Evolutionary conservation across 805 yeast species (phyloP).

Genomic region (Saitoella complicata): DNA sequence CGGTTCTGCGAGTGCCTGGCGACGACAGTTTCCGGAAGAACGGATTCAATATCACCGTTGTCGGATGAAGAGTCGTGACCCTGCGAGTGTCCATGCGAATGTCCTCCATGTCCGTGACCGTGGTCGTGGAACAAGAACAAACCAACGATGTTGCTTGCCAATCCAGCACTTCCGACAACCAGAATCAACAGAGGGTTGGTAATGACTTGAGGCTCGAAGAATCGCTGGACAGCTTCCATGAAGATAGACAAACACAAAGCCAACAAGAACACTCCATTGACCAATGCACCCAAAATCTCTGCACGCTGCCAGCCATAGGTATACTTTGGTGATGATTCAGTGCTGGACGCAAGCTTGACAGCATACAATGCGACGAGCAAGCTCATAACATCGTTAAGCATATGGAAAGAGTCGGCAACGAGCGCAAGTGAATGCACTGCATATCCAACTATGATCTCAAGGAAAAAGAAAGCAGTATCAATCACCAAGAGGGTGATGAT

Average conservation of each 20-base stretch:
- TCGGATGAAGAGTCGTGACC: background rate
- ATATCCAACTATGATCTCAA: constrained; percentile 58
- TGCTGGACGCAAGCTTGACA: constrained; percentile 68
- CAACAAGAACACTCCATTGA: constrained; percentile 81
- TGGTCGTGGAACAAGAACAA: constrained; percentile 78
- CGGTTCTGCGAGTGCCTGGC: constrained; percentile 1
- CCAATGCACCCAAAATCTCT: constrained; percentile 85
- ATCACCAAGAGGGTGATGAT: constrained; percentile 54
- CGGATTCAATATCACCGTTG: constrained; percentile 4
- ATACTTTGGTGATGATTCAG: constrained; percentile 70
- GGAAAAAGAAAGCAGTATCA: constrained; percentile 68
- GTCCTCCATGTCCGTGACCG: constrained; percentile 41
- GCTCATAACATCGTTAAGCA: constrained; percentile 89
- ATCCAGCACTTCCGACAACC: constrained; percentile 69
- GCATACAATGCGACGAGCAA: constrained; percentile 91
- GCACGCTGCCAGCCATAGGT: constrained; percentile 98
- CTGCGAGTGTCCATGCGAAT: constrained; percentile 19
- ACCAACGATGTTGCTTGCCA: constrained; percentile 69
- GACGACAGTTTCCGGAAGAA: constrained; percentile 3
- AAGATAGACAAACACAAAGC: constrained; percentile 86
- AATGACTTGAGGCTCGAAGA: constrained; percentile 63
- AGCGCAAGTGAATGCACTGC: constrained; percentile 87
- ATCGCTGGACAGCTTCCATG: constrained; percentile 83
- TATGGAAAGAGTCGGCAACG: constrained; percentile 93
- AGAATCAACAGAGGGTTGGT: constrained; percentile 70